Conservation (phyloP, 306 rosid species). For the Cucurbita pepo region DNA sequence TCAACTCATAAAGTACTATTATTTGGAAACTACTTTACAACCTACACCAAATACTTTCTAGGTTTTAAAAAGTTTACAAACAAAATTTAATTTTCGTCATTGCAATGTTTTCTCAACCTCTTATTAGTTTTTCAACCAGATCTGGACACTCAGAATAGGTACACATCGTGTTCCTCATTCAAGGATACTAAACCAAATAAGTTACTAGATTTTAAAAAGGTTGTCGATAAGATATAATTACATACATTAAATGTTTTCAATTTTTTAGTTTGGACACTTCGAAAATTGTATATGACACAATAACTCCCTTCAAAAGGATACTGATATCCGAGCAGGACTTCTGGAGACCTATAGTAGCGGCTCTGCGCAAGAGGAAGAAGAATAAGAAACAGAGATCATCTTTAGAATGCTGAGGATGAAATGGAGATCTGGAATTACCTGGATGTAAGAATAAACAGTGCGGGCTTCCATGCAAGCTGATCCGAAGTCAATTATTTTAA, state of each 20-base stretch:
- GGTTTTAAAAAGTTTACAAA: not conserved
- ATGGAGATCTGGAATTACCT: constrained; percentile 32
- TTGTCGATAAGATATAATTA: not conserved
- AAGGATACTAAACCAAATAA: not conserved
- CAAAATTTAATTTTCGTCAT: not conserved
- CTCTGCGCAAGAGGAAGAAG: constrained; percentile 46
- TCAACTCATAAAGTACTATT: not conserved
- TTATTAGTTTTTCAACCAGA: not conserved
- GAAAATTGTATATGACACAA: not conserved
- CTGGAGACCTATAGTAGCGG: constrained; percentile 96
- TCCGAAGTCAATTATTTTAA: constrained; percentile 95
- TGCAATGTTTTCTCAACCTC: not conserved
- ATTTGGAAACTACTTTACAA: not conserved
- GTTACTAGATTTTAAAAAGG: not conserved
- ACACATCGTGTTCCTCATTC: not conserved
- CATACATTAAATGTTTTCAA: not conserved
- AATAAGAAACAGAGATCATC: constrained; percentile 9
- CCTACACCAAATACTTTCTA: not conserved
- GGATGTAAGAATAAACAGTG: constrained; percentile 98
- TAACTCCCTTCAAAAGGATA: constrained; percentile 47
- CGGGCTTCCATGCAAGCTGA: constrained; percentile 99
- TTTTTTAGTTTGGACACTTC: not conserved
- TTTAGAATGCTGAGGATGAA: constrained; percentile 6
- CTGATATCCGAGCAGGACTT: constrained; percentile 99
- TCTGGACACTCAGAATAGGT: not conserved